Base-by-base conservation (phyloP, 345 rosid genomes). In the Arabis alpina region DNA sequence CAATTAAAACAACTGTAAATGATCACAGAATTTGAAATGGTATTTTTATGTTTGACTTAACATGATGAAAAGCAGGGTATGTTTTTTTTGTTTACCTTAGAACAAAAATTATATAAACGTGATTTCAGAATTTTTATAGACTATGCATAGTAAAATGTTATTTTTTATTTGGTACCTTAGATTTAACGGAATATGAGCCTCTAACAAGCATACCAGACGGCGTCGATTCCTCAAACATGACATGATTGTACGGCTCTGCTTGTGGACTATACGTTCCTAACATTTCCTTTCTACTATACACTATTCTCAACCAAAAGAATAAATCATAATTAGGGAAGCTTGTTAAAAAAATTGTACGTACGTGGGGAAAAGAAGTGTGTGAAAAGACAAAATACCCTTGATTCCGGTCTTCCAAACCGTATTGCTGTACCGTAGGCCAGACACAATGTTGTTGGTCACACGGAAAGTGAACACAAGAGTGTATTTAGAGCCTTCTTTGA, bases 221-320 rank as follows among this genome's bases (percentile, higher is more conserved):
- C 25, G 98, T 87, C 2, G 87, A 80, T 51, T 92, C 98, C 73
- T 92, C 95, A 6, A 84, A 85, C 80, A 92, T 79, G 71, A 80
- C 82, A 56, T 88, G 88, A 2, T 70, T 82, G 76, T 90, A 92
- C 19, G 95, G 80, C 57, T 88, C 98, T 14, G 84, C 80, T 79
- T 92, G 93, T 32, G 98, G 96, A 74, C 98, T 87, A 64, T 82
- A 87, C 59, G 98, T 92, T 80, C 98, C 98, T 4, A 93, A 66
- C 98, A 90, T 93, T 77, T 88, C 91, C 78, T 91, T 91, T 27
- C 86, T 54, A 74, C 83, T 80, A 74, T 93, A 96, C 68, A 93
- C 97, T 93, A 82, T 54, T 11, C 48, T 54, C 43, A 30, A 53
- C 15, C 37, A 34, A 42, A 45, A 28, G 16, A 5, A 25, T 49